Conservation (phyloP, 2,329 filamentous ascomycete species). For the Xylariaceae sp. region DNA sequence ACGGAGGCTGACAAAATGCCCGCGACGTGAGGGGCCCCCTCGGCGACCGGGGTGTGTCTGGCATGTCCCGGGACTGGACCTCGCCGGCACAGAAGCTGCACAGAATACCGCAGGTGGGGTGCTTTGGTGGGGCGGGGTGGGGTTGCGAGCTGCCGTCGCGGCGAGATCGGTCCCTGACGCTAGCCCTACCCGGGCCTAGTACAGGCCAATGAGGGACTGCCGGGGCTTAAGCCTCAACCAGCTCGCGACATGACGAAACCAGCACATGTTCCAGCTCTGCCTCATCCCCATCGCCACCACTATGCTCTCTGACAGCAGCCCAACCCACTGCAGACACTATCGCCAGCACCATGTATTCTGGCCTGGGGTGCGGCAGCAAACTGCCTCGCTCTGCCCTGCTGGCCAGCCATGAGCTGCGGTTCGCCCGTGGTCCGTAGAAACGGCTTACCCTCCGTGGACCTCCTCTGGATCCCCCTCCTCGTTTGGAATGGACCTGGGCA, state of each 20-base stretch:
- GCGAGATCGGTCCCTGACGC: conserved; percentile 13
- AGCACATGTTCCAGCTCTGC: conserved; percentile 38
- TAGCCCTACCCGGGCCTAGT: conserved; percentile 14
- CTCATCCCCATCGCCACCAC: conserved; percentile 29
- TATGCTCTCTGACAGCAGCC: conserved; percentile 15
- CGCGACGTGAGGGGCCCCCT: not conserved
- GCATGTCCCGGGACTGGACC: conserved; percentile 1
- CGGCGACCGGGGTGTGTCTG: conserved; percentile 2
- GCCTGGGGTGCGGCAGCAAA: no score
- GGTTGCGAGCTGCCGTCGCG: no score
- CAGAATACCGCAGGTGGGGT: no score
- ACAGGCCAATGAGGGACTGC: conserved; percentile 2
- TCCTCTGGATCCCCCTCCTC: not conserved
- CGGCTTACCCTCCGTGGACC: not conserved
- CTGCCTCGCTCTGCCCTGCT: not conserved
- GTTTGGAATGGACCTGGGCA: not conserved
- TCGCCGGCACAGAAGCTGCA: no score
- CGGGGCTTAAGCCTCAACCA: conserved; percentile 17
- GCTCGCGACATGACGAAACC: conserved; percentile 35
- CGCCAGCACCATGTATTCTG: no score
- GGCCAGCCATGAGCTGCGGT: no score
- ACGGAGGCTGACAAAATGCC: no score
- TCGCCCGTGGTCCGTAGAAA: no score
- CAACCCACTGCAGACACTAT: no score
- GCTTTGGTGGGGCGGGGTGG: no score